A percentile compares a stretch with the other conserved stretches of the same genome.
phyloP scores from a whole-genome alignment of 306 rosid species.

The Cucumis cinereus region DNA sequence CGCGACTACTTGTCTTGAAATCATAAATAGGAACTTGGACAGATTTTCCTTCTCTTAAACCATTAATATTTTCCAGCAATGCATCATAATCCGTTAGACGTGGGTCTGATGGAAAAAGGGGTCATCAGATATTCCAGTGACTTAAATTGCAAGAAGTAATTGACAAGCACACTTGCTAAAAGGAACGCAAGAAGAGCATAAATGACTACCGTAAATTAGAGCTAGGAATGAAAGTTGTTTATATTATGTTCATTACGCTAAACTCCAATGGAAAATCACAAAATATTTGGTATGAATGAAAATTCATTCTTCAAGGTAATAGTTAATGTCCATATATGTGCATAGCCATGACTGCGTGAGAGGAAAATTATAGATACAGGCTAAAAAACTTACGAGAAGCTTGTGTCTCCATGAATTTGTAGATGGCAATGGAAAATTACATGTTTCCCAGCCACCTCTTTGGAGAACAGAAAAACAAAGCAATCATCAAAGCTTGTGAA shows the following conservation, averaged over 20 bases:
- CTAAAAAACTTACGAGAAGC: neutral
- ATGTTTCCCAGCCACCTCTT: slow-evolving; percentile 1
- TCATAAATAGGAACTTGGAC: slow-evolving; percentile 87
- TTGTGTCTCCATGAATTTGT: slow-evolving; percentile 1
- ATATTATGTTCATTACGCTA: neutral
- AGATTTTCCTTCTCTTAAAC: slow-evolving; percentile 73
- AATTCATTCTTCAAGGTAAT: neutral
- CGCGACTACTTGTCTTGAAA: slow-evolving; percentile 84
- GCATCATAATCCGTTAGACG: slow-evolving; percentile 94
- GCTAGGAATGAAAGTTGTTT: neutral
- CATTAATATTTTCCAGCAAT: slow-evolving; percentile 75
- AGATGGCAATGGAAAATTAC: slow-evolving; percentile 9
- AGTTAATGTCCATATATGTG: neutral
- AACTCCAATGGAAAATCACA: neutral
- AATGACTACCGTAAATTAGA: neutral
- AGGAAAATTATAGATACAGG: neutral
- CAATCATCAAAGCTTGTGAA: slow-evolving; percentile 3
- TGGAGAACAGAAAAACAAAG: neutral
- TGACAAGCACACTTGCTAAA: neutral
- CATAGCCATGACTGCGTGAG: neutral
- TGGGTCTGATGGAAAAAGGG: slow-evolving; percentile 62
- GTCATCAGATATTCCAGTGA: slow-evolving; percentile 21
- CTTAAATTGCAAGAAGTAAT: neutral
- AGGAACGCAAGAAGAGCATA: neutral
- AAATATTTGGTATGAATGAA: neutral